A percentile compares a stretch with the other conserved stretches of the same genome.
These are phyloP conservation scores for Trichocomaceae sp. DNA, from an alignment of 2,329 filamentous ascomycete genomes.

Conservation along the genomic window DNA sequence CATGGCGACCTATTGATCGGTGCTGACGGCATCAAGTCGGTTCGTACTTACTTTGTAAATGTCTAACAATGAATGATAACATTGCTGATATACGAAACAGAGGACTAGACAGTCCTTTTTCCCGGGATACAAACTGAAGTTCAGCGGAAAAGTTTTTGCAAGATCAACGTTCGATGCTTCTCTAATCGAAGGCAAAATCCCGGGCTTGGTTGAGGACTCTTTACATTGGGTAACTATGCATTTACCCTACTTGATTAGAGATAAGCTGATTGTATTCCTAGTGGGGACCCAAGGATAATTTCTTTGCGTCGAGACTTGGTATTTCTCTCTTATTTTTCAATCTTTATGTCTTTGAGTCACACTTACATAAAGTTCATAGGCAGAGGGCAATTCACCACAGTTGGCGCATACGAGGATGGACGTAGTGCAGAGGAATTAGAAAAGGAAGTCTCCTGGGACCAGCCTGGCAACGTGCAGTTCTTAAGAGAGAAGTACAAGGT, in stretches of 20 bases:
- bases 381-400: conserved; percentile 34
- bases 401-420: conserved; percentile 38
- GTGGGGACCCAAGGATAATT: conserved; percentile 39
- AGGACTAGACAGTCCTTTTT: conserved; percentile 36
- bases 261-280: conserved; percentile 12
- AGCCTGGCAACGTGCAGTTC: conserved; percentile 30
- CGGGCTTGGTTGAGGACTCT: conserved; percentile 37
- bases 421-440: conserved; percentile 28
- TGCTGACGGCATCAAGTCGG: conserved; percentile 49
- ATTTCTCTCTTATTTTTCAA: background rate
- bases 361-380: conserved; percentile 13
- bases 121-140: conserved; percentile 33
- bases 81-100: conserved; percentile 11
- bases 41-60: conserved; percentile 25
- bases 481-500: conserved; percentile 29
- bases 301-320: conserved; percentile 42
- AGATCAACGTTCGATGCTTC: conserved; percentile 41
- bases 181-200: conserved; percentile 33
- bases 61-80: background rate
- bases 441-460: conserved; percentile 33
- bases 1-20: conserved; percentile 47
- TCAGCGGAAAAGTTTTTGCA: conserved; percentile 42
- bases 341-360: background rate
- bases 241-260: background rate
- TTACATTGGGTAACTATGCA: conserved; percentile 30